phyloP scores from a whole-genome alignment of 2,329 filamentous ascomycete genomes.

The Sporothrix euskadiensis region DNA sequence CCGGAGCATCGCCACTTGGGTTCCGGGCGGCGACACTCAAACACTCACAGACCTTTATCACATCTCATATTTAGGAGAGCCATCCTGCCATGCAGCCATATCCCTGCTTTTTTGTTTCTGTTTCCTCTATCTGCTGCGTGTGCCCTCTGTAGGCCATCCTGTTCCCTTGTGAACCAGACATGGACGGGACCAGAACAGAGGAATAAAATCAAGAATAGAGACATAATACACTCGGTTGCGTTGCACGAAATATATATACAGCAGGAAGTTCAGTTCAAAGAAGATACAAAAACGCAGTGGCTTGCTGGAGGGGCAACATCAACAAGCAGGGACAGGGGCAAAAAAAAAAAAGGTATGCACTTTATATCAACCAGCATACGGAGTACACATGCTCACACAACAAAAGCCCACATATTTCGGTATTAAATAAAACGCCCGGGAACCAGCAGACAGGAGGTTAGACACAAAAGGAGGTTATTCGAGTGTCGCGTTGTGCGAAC shows the following conservation, averaged over 20 bases:
- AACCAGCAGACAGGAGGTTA: not conserved
- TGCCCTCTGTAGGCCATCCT: not conserved
- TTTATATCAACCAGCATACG: conserved; percentile 6
- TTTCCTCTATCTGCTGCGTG: not conserved
- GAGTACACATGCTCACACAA: not conserved
- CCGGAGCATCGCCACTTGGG: conserved; percentile 25
- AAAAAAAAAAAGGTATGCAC: not conserved
- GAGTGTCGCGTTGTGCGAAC: not conserved
- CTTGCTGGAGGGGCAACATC: not conserved
- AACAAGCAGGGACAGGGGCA: not conserved
- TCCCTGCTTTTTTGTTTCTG: not conserved
- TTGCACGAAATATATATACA: conserved; percentile 10
- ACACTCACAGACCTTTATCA: not conserved
- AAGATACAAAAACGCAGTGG: not conserved
- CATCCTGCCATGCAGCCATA: not conserved
- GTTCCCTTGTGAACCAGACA: conserved; percentile 9
- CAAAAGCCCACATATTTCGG: not conserved
- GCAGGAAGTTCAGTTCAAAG: not conserved
- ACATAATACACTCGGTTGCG: not conserved
- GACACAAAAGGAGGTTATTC: not conserved
- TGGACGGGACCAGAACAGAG: not conserved
- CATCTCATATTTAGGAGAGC: not conserved
- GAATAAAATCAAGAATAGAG: not conserved
- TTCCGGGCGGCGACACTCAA: not conserved
- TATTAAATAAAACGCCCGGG: not conserved